Percentiles rank a stretch among this genome's conserved stretches.
Conservation (phyloP, 2,329 filamentous ascomycete genomes). For the Teratosphaeria viscida region DNA sequence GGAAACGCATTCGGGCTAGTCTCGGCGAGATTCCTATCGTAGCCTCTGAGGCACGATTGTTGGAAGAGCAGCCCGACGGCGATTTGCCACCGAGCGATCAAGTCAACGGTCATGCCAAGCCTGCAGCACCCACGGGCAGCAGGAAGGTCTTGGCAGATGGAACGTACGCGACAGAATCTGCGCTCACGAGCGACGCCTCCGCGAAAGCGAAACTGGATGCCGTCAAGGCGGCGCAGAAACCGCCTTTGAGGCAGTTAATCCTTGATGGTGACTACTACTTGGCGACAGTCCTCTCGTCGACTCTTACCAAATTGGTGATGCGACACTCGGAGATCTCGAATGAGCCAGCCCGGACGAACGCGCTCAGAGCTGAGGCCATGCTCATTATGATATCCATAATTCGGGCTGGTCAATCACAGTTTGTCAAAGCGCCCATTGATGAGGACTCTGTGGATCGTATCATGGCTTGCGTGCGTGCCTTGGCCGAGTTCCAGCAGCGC, state of each 20-base stretch:
- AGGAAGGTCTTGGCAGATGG: slow-evolving; percentile 90
- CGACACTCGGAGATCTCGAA: slow-evolving; percentile 87
- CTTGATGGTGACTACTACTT: slow-evolving; percentile 96
- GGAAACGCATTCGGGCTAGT: slow-evolving; percentile 90
- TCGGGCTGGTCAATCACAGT: slow-evolving; percentile 95
- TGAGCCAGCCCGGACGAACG: slow-evolving; percentile 79
- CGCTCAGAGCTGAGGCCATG: slow-evolving; percentile 92
- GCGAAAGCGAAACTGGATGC: slow-evolving; percentile 87
- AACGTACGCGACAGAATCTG: slow-evolving; percentile 94
- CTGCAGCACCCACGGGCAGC: slow-evolving; percentile 67
- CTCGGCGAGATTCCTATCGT: slow-evolving; percentile 95
- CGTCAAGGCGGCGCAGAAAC: slow-evolving; percentile 94
- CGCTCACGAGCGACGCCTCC: slow-evolving; percentile 83
- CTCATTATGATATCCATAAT: slow-evolving; percentile 99
- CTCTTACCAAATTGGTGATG: slow-evolving; percentile 95
- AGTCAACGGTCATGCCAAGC: slow-evolving; percentile 69
- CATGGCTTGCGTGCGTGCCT: slow-evolving; percentile 89
- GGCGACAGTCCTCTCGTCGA: slow-evolving; percentile 87
- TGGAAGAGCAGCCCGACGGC: slow-evolving; percentile 70
- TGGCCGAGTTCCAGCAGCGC: slow-evolving; percentile 80
- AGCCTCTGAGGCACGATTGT: slow-evolving; percentile 80
- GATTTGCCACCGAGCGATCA: slow-evolving; percentile 53
- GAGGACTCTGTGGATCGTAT: slow-evolving; percentile 98
- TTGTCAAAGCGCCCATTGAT: slow-evolving; percentile 93
- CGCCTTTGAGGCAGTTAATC: slow-evolving; percentile 85